Evolutionary conservation across 2,329 filamentous ascomycete species (phyloP), one percentile per base, ranked within the genome.

Genomic region (Rugonectria rugulosa): DNA sequence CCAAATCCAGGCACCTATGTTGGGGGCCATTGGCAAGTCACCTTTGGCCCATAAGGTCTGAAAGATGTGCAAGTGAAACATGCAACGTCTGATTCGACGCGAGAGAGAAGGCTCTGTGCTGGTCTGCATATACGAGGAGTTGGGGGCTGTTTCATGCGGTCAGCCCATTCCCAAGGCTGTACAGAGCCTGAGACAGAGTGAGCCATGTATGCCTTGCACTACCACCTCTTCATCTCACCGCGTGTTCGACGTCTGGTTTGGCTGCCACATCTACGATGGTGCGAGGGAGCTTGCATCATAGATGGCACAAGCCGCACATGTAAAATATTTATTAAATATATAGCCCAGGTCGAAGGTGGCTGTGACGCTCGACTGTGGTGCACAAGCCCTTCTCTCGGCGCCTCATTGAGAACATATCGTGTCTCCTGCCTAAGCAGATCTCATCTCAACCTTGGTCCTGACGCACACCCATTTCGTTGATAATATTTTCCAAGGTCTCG

Each of bases 121-220:
- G 23, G 24, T 24, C 11, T 29, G 40, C 37, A 23, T 31, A 24
- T 32, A 17, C 37, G 37, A 42, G 27, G 17, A 21, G 21, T 31
- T 45, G 53, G 46, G 32, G 53, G 45, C 46, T 21, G 12, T 19
- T 11, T n/a, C 10, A 15, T 26, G 17, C 32, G 24, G 12, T 20
- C 14, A 8, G 6, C 11, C 29, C 12, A 14, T 14, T 32, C 29
- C 29, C 12, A 15, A 26, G 34, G 20, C 31, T 32, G 40, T 21
- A 19, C 41, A 15, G 27, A 34, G 26, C 21, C 36, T 21, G 21
- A 21, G 10, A 20, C 38, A 6, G 12, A 24, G 20, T 20, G 7
- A 41, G 38, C 23, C 38, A 38, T 50, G 37, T 50, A 36, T 41
- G 47, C 47, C 47, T 50, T 24, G 47, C 14, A 26, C 21, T 26